Conservation (phyloP, 163 green algal genomes). For the Trebouxiophyceae sp. region DNA sequence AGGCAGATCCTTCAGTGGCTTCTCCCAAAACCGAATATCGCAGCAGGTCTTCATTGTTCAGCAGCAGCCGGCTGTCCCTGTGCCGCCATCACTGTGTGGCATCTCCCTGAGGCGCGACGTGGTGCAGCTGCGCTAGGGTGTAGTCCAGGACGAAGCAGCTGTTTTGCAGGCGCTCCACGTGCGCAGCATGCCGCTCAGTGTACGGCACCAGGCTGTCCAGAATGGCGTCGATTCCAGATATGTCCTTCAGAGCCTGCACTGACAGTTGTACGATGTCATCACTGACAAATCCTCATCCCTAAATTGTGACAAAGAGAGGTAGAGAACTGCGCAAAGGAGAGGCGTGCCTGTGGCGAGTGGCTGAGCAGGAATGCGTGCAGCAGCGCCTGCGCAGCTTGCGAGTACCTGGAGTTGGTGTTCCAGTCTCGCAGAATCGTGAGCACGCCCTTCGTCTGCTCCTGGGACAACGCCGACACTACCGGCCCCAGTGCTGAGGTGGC, state of each 20-base stretch:
- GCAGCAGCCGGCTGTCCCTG: no score
- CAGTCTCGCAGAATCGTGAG: slow-evolving; percentile 75
- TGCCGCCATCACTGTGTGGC: no score
- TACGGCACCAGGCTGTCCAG: slow-evolving; percentile 75
- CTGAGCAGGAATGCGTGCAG: slow-evolving; percentile 54
- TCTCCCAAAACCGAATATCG: no score
- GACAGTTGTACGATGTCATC: neutral
- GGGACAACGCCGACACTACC: neutral
- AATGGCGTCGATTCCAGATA: slow-evolving; percentile 45
- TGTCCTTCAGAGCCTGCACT: slow-evolving; percentile 32
- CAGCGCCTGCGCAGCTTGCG: slow-evolving; percentile 57
- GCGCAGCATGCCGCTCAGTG: slow-evolving; percentile 71
- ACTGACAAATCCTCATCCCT: neutral
- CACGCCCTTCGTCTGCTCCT: slow-evolving; percentile 26
- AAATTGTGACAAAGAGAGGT: neutral
- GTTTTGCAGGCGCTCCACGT: slow-evolving; percentile 58
- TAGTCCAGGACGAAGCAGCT: slow-evolving; percentile 85
- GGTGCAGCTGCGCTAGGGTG: no score
- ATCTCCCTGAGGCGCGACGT: no score
- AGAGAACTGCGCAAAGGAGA: neutral
- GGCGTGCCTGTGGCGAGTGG: slow-evolving; percentile 37
- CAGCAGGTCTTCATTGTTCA: no score
- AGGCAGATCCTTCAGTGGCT: no score
- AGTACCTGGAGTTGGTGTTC: slow-evolving; percentile 82
- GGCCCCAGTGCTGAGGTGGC: slow-evolving; percentile 1